phyloP scores from a whole-genome alignment of 768 basidiomycete species.

The Boletus sensibilis region DNA sequence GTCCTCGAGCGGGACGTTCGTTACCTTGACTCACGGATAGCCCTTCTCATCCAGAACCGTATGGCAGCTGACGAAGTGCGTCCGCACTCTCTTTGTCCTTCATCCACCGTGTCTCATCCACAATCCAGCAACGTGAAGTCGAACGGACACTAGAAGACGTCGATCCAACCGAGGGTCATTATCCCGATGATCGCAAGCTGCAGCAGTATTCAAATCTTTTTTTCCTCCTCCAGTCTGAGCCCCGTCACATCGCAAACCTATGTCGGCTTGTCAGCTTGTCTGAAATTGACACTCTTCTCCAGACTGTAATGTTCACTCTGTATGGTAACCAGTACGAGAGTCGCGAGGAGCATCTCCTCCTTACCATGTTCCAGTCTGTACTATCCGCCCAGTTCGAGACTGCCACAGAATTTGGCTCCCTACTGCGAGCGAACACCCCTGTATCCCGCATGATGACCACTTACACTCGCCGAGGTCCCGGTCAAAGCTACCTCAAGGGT shows the following conservation, averaged over 20 bases:
- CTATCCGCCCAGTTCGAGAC: conserved; percentile 99
- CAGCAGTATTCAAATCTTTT: conserved; percentile 98
- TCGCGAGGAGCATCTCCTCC: conserved; percentile 93
- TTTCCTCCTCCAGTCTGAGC: conserved; percentile 97
- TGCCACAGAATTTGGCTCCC: conserved; percentile 97
- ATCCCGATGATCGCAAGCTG: conserved; percentile 90
- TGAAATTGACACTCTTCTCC: conserved; percentile 97
- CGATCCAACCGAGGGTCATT: conserved; percentile 88
- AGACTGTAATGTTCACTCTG: conserved; percentile 99
- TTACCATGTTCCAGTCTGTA: conserved; percentile 99
- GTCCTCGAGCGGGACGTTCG: conserved; percentile 98
- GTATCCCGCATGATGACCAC: conserved; percentile 99
- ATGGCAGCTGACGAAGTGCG: conserved; percentile 94
- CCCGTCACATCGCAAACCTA: conserved; percentile 92
- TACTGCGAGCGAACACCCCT: conserved; percentile 97
- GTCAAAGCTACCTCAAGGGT: conserved; percentile 97
- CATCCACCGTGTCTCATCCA: conserved; percentile 5
- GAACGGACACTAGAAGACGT: conserved; percentile 94
- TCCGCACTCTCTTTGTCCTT: conserved; percentile 6
- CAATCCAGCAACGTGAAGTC: conserved; percentile 83
- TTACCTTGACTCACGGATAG: conserved; percentile 96
- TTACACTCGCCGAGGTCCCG: conserved; percentile 97
- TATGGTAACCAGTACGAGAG: conserved; percentile 99
- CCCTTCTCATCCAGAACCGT: conserved; percentile 95
- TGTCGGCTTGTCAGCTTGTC: conserved; percentile 94